Evolutionary conservation across 768 basidiomycete species (phyloP).

Genomic region (Amanita fuliginea): DNA sequence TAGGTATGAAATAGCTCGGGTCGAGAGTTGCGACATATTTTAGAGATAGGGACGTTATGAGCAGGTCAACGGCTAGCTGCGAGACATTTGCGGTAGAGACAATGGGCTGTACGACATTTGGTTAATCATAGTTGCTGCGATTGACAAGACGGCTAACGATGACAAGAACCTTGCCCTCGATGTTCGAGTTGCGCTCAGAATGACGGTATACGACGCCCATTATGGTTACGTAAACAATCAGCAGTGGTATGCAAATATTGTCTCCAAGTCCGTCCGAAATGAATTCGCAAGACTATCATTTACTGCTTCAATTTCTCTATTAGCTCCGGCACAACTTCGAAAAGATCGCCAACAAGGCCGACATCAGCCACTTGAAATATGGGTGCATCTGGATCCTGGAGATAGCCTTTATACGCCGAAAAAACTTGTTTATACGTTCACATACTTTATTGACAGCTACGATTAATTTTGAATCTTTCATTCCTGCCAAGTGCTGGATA

Average conservation of each 20-base stretch:
- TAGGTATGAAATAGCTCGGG: conserved; percentile 50
- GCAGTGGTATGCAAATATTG: too few species aligned
- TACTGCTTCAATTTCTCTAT: conserved; percentile 70
- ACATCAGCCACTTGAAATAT: conserved; percentile 98
- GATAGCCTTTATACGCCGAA: conserved; percentile 3
- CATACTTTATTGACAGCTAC: conserved; percentile 94
- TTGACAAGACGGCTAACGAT: conserved; percentile 3
- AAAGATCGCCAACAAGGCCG: conserved; percentile 90
- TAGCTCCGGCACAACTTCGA: conserved; percentile 84
- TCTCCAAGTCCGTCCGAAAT: too few species aligned
- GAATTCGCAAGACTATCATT: not conserved
- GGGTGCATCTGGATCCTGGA: conserved; percentile 89
- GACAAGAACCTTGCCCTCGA: conserved; percentile 3
- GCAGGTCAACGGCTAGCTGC: conserved; percentile 68
- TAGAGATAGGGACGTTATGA: conserved; percentile 57
- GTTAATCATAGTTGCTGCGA: not conserved
- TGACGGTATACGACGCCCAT: conserved; percentile 5
- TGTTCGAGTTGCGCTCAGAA: not conserved
- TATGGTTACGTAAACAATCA: not conserved
- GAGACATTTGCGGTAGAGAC: conserved; percentile 75
- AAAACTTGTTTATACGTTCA: not conserved
- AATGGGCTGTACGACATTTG: conserved; percentile 34
- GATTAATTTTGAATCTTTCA: conserved; percentile 99
- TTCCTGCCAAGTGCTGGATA: conserved; percentile 97
- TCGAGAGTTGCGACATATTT: conserved; percentile 54